phyloP scores from a whole-genome alignment of 1,284 basidiomycete genomes.

The Entoloma clypeatum region DNA sequence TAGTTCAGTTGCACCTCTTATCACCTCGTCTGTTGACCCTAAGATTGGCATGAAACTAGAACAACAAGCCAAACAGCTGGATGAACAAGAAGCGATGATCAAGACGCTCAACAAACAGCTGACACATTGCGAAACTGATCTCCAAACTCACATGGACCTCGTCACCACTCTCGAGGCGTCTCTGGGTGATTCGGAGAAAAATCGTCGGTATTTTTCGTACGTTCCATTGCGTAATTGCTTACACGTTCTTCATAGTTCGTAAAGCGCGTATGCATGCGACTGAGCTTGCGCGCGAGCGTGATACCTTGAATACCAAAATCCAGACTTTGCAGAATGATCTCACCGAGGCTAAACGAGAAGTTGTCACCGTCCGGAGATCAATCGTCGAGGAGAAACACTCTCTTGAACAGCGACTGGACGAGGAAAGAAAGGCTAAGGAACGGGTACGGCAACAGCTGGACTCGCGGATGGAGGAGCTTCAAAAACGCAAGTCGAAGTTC shows the following conservation, averaged over 20 bases:
- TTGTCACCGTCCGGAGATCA: constrained; percentile 70
- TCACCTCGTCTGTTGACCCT: constrained; percentile 41
- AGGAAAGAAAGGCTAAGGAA: constrained; percentile 81
- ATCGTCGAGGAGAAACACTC: constrained; percentile 84
- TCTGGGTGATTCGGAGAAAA: constrained; percentile 86
- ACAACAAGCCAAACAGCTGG: constrained; percentile 71
- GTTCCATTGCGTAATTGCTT: constrained; percentile 10
- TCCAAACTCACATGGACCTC: constrained; percentile 90
- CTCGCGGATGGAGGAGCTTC: constrained; percentile 77
- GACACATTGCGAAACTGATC: constrained; percentile 84
- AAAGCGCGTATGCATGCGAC: constrained; percentile 89
- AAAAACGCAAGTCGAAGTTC: constrained; percentile 81
- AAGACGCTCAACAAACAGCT: constrained; percentile 90
- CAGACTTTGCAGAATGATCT: constrained; percentile 68
- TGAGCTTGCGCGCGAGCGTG: constrained; percentile 80
- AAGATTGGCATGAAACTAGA: constrained; percentile 61
- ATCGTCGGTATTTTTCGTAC: constrained; percentile 52
- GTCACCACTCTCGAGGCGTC: constrained; percentile 80
- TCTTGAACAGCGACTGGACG: constrained; percentile 73
- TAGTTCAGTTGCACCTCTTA: constrained; percentile 28
- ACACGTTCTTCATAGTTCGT: constrained; percentile 52
- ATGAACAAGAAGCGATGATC: constrained; percentile 86
- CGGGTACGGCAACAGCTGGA: constrained; percentile 80
- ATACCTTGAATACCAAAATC: constrained; percentile 62
- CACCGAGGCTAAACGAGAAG: constrained; percentile 71